Evolutionary conservation across 176 grass and related monocot genomes (phyloP).

Genomic region (Cenchrus americanus): DNA sequence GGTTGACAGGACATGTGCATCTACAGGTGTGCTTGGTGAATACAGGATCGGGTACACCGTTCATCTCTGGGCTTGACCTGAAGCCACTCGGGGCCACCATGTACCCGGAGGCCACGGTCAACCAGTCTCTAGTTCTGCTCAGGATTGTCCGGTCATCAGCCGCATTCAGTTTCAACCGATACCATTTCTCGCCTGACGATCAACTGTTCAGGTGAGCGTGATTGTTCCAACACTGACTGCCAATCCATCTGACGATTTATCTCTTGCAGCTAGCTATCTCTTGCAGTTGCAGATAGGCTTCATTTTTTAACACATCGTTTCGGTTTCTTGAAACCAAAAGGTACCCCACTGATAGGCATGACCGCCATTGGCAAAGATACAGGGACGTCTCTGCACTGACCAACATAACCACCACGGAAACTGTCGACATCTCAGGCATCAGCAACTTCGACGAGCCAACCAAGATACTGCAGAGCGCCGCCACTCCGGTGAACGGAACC

Average conservation of each 20-base stretch:
- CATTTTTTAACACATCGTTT: background rate
- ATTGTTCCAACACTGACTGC: background rate
- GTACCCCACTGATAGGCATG: constrained; percentile 45
- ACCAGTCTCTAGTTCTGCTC: constrained; percentile 40
- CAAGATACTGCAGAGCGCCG: constrained; percentile 37
- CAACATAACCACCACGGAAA: constrained; percentile 9
- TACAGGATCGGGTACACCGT: constrained; percentile 51
- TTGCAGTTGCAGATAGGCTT: background rate
- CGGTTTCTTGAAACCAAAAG: constrained; percentile 32
- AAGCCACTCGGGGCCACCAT: constrained; percentile 38
- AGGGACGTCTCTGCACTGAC: constrained; percentile 5
- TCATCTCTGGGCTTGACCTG: constrained; percentile 61
- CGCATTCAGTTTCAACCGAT: background rate
- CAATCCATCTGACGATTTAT: background rate
- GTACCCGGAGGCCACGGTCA: constrained; percentile 51
- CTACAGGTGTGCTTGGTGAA: constrained; percentile 56
- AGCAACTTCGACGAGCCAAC: constrained; percentile 30
- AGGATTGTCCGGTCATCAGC: constrained; percentile 14
- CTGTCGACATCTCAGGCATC: constrained; percentile 1
- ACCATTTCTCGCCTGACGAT: constrained; percentile 17
- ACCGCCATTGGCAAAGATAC: constrained; percentile 49
- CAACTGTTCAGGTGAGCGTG: background rate
- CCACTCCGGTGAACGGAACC: constrained; percentile 36
- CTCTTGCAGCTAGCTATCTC: background rate
- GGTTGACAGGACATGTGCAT: too few species aligned